Conservation (phyloP, 148 eudicot genomes). For the Rhododendron mucronatum region DNA sequence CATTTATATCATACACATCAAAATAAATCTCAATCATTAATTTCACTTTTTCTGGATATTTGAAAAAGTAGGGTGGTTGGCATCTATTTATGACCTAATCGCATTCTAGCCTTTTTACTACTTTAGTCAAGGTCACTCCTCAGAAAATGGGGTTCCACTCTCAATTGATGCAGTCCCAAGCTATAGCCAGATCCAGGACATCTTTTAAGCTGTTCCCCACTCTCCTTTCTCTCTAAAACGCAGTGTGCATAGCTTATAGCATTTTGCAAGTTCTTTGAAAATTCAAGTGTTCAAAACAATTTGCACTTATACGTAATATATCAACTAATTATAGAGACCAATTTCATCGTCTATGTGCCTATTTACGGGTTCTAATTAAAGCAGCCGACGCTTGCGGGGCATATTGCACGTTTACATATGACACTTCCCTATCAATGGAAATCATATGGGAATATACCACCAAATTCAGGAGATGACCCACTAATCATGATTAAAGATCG, state of each 20-base stretch:
- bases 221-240: background rate
- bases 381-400: background rate
- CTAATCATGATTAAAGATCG: background rate
- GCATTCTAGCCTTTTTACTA: background rate
- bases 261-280: no score
- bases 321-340: no score
- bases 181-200: background rate
- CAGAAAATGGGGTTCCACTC: background rate
- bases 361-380: no score
- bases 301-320: no score
- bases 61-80: background rate
- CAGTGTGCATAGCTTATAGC: no score
- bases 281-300: no score
- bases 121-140: background rate
- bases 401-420: no score
- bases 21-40: no score
- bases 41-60: background rate
- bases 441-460: background rate
- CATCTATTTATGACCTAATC: background rate
- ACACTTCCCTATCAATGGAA: background rate
- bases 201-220: background rate
- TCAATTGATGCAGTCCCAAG: background rate
- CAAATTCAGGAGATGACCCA: background rate
- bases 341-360: no score
- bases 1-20: no score